Evolutionary conservation across 352 stramenopile genomes (phyloP).

Genomic region (Phytophthora ramorum): DNA sequence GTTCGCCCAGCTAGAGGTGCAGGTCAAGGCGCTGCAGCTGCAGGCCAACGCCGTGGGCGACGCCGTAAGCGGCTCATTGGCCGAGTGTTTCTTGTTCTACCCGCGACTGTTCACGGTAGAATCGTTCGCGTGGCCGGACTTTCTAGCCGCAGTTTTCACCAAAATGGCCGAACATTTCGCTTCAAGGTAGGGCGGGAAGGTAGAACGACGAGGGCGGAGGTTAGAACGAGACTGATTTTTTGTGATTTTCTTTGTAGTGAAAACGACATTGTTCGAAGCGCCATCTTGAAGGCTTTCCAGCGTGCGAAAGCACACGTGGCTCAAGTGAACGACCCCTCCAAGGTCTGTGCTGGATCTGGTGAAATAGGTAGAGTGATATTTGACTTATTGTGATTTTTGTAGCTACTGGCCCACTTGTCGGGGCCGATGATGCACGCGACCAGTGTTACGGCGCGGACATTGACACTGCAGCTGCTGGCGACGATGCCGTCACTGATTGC

Average conservation of each 20-base stretch:
- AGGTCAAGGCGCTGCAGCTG: constrained; percentile 60
- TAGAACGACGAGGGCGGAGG: constrained; percentile 5
- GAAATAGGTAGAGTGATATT: constrained; percentile 12
- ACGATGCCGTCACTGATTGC: constrained; percentile 52
- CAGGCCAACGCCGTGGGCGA: constrained; percentile 23
- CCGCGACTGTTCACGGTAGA: constrained; percentile 58
- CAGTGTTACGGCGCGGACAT: constrained; percentile 23
- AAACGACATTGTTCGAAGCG: constrained; percentile 38
- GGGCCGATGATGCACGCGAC: constrained; percentile 21
- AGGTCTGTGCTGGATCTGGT: constrained; percentile 32
- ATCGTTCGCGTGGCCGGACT: constrained; percentile 70
- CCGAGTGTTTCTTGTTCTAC: constrained; percentile 65
- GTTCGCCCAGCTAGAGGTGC: constrained; percentile 65
- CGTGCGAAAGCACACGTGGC: constrained; percentile 44
- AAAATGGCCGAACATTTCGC: constrained; percentile 66
- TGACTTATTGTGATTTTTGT: background rate
- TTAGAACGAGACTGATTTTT: constrained; percentile 1
- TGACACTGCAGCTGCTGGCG: constrained; percentile 48
- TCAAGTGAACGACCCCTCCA: constrained; percentile 56
- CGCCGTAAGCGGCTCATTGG: constrained; percentile 38
- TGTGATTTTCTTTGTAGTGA: constrained; percentile 33
- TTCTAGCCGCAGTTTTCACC: constrained; percentile 57
- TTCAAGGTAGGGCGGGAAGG: constrained; percentile 34
- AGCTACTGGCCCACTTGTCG: constrained; percentile 36
- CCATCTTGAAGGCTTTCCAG: constrained; percentile 57